Evolutionary conservation across 2,329 filamentous ascomycete genomes (phyloP).

Genomic region (Calonectria pseudoturangicola): DNA sequence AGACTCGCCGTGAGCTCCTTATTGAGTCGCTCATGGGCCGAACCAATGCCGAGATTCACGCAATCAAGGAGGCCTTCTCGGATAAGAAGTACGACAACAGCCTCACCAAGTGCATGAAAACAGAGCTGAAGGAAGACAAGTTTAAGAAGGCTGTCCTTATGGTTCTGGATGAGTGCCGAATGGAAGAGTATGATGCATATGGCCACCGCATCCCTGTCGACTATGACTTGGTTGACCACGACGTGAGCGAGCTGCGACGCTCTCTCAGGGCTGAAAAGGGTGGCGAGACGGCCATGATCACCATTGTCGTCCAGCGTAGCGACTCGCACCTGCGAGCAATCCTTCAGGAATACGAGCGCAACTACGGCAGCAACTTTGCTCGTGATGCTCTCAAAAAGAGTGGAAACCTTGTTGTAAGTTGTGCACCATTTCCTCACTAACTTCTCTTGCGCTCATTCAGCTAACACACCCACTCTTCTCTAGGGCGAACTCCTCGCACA

Average conservation of each 20-base stretch:
- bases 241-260: slow-evolving; percentile 82
- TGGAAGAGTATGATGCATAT: slow-evolving; percentile 84
- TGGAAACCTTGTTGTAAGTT: slow-evolving; percentile 91
- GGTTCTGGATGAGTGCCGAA: slow-evolving; percentile 87
- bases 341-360: slow-evolving; percentile 83
- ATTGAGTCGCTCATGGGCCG: slow-evolving; percentile 96
- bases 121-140: slow-evolving; percentile 95
- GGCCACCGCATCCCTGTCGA: slow-evolving; percentile 77
- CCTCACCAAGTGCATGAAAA: slow-evolving; percentile 89
- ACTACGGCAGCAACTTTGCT: slow-evolving; percentile 88
- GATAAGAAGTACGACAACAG: slow-evolving; percentile 94
- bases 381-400: slow-evolving; percentile 91
- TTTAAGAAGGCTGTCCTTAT: slow-evolving; percentile 92
- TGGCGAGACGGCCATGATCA: slow-evolving; percentile 91
- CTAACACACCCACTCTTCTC: slow-evolving; percentile 27
- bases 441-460: background rate
- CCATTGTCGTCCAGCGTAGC: slow-evolving; percentile 86
- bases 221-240: slow-evolving; percentile 77
- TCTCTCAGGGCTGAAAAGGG: slow-evolving; percentile 84
- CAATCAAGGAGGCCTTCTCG: slow-evolving; percentile 90
- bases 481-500: slow-evolving; percentile 96
- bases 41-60: slow-evolving; percentile 88
- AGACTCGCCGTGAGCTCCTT: slow-evolving; percentile 88
- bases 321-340: slow-evolving; percentile 89
- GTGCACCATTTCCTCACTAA: background rate